A percentile compares a stretch with the other conserved stretches of the same genome.
Conservation (phyloP, 495 filamentous ascomycete species). For the Endocarpon pusillum region DNA sequence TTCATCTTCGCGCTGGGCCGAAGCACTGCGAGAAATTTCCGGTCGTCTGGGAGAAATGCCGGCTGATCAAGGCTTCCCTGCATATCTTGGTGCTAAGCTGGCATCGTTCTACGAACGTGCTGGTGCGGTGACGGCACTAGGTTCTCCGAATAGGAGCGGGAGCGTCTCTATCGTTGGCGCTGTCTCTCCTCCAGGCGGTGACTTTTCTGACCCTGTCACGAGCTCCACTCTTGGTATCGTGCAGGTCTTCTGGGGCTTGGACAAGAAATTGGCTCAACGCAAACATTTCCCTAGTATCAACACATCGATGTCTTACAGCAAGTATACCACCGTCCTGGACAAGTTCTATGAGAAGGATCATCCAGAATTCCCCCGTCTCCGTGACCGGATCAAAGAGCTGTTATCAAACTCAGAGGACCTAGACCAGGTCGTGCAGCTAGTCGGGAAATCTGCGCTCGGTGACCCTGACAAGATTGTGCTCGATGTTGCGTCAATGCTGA, state of each 20-base stretch:
- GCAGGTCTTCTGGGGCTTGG: slow-evolving; percentile 98
- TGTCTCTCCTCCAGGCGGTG: slow-evolving; percentile 92
- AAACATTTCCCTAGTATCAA: slow-evolving; percentile 99
- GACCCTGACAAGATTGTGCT: slow-evolving; percentile 98
- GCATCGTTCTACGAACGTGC: slow-evolving; percentile 99
- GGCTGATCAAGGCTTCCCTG: slow-evolving; percentile 97
- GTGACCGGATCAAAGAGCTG: slow-evolving; percentile 83
- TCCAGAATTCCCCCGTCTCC: slow-evolving; percentile 83
- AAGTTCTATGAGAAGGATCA: slow-evolving; percentile 84
- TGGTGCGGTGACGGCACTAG: slow-evolving; percentile 67
- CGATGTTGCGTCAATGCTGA: slow-evolving; percentile 78
- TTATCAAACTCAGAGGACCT: slow-evolving; percentile 90
- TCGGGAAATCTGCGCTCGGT: slow-evolving; percentile 90
- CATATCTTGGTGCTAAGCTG: slow-evolving; percentile 90
- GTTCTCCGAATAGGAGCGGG: slow-evolving; percentile 71
- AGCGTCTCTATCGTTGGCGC: slow-evolving; percentile 97
- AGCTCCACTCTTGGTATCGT: slow-evolving; percentile 90
- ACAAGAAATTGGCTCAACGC: slow-evolving; percentile 96
- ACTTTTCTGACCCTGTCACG: slow-evolving; percentile 98
- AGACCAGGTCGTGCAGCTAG: slow-evolving; percentile 96
- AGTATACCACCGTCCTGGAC: slow-evolving; percentile 77
- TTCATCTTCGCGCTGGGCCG: slow-evolving; percentile 95
- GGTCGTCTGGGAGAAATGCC: slow-evolving; percentile 99
- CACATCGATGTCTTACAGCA: slow-evolving; percentile 88
- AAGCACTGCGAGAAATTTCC: slow-evolving; percentile 95